These are phyloP conservation scores for Scheffersomyces lignicola DNA, from an alignment of 1,139 yeast species.

Conservation along the genomic window DNA sequence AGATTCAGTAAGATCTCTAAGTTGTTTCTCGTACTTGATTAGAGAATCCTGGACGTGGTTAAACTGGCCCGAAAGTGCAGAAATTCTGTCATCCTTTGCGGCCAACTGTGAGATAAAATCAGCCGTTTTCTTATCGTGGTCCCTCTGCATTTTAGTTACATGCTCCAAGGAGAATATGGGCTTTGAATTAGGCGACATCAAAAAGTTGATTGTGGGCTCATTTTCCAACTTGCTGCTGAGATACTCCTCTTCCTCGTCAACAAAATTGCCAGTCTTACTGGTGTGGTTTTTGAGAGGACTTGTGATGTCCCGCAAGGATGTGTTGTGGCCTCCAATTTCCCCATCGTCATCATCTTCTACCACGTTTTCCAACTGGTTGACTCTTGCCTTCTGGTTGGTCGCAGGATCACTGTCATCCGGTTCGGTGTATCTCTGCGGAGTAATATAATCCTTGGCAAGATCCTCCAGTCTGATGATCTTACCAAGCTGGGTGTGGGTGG, in stretches of 20 bases:
- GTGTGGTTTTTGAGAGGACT: conserved; percentile 11
- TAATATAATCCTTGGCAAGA: conserved; percentile 21
- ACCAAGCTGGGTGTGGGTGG: conserved; percentile 21
- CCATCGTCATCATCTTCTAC: conserved; percentile 8
- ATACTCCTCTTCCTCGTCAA: conserved; percentile 12
- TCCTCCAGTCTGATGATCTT: conserved; percentile 17
- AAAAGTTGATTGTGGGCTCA: conserved; percentile 33
- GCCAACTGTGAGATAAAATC: conserved; percentile 12
- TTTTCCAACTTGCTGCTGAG: conserved; percentile 13
- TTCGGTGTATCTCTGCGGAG: conserved; percentile 47
- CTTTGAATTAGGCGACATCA: conserved; percentile 37
- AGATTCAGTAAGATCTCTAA: conserved; percentile 20
- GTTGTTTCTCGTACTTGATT: conserved; percentile 19
- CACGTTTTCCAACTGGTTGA: conserved; percentile 19
- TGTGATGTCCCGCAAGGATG: conserved; percentile 7
- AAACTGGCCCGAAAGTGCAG: conserved; percentile 20
- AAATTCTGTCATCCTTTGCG: conserved; percentile 17
- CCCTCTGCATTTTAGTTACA: conserved; percentile 28
- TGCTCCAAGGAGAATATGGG: conserved; percentile 37
- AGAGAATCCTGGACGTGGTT: conserved; percentile 20
- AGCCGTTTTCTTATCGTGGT: conserved; percentile 16
- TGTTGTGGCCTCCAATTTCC: conserved; percentile 5
- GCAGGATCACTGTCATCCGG: conserved; percentile 43
- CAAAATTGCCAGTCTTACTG: conserved; percentile 6
- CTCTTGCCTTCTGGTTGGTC: conserved; percentile 35